A percentile compares a stretch with the other conserved stretches of the same genome.
These are phyloP conservation scores for Umbelopsis vinacea DNA, from an alignment of 192 early-diverging fungal genomes.

Conservation along the genomic window DNA sequence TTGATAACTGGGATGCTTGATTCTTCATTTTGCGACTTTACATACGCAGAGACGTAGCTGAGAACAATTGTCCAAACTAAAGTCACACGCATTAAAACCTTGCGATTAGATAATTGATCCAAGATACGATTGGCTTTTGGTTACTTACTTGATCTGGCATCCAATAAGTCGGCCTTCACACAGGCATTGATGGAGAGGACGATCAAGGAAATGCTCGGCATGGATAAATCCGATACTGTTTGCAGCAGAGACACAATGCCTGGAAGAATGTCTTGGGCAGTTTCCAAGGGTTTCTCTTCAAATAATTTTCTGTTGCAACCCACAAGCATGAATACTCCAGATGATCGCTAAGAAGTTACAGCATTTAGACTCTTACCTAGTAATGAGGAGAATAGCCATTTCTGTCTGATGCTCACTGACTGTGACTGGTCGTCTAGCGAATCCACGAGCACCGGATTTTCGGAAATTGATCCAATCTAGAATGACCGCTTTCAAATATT, in stretches of 20 bases:
- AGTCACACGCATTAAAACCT: background rate
- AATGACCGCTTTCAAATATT: conserved; percentile 51
- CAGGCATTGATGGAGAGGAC: conserved; percentile 53
- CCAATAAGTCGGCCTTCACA: conserved; percentile 46
- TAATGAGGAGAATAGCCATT: conserved; percentile 51
- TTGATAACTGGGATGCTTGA: conserved; percentile 32
- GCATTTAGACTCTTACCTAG: conserved; percentile 34
- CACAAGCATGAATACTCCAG: background rate
- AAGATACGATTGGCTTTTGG: too few relatives aligned
- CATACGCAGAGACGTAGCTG: conserved; percentile 47
- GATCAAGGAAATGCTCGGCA: conserved; percentile 48
- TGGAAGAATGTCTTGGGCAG: conserved; percentile 53
- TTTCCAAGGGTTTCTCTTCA: conserved; percentile 41
- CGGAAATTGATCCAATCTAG: conserved; percentile 54
- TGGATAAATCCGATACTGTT: conserved; percentile 43
- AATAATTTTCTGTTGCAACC: conserved; percentile 49
- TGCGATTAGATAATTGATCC: background rate
- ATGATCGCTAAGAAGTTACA: background rate
- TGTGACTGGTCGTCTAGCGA: background rate
- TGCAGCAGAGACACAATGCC: conserved; percentile 54
- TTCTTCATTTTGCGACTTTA: conserved; percentile 30
- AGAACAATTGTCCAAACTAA: conserved; percentile 56
- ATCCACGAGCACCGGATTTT: conserved; percentile 27
- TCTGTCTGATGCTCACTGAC: conserved; percentile 46
- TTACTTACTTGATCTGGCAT: conserved; percentile 46